phyloP scores from a whole-genome alignment of 106 monocot species.

The Gastrodia elata region DNA sequence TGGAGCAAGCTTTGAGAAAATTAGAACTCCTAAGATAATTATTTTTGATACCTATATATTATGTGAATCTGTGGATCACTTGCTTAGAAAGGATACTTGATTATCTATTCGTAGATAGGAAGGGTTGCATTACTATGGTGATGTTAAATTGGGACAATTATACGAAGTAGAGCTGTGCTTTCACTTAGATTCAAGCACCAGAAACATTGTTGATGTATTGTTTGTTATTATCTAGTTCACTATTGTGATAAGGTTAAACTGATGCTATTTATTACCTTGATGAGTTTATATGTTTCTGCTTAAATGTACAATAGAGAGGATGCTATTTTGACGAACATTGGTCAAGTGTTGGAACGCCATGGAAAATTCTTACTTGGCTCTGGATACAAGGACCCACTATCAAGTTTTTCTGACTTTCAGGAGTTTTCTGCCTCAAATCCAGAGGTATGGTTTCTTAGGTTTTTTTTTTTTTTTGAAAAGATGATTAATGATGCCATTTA shows the following conservation, averaged over 20 bases:
- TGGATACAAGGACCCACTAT: slow-evolving; percentile 67
- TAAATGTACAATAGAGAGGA: slow-evolving; percentile 38
- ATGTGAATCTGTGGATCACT: not conserved
- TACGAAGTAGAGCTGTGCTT: not conserved
- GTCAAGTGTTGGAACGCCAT: slow-evolving; percentile 41
- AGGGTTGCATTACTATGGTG: slow-evolving; percentile 1
- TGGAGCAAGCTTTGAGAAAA: not conserved
- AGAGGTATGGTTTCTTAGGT: slow-evolving; percentile 37
- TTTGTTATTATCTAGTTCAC: not conserved
- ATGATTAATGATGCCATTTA: not conserved
- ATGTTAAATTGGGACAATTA: not conserved
- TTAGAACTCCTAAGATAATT: not conserved
- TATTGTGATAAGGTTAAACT: not conserved
- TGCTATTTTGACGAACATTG: slow-evolving; percentile 65
- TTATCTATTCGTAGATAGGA: not conserved
- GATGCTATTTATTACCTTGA: not conserved
- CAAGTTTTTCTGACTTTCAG: slow-evolving; percentile 70
- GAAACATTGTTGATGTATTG: not conserved
- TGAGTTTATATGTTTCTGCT: slow-evolving; percentile 3
- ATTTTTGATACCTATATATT: not conserved
- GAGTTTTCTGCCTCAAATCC: slow-evolving; percentile 76
- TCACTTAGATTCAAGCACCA: not conserved
- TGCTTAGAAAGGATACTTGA: not conserved
- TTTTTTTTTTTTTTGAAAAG: slow-evolving; percentile 1
- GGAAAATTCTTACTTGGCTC: slow-evolving; percentile 70